Evolutionary conservation across 2,329 filamentous ascomycete species (phyloP), one percentile per base, ranked within the genome.

Genomic region (Ascochyta koolunga): DNA sequence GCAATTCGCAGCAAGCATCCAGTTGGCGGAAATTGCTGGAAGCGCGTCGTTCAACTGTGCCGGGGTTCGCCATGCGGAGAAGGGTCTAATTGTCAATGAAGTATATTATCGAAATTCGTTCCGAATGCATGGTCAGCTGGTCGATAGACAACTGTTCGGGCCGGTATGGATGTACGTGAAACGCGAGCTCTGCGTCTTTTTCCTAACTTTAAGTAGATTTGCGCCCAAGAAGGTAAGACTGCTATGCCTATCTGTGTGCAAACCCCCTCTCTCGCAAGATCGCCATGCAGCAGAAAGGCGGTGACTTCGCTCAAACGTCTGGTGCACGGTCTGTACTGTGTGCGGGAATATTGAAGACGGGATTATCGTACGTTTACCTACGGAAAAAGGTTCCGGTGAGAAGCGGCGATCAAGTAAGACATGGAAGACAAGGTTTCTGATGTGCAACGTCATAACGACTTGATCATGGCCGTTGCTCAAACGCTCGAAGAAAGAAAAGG

Each of bases 231-330:
- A n/a, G 51, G 46, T 25, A 54, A 54, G 41, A 40, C 45, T 41
- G 36, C 40, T 54, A 16, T 49, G 40, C 31, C 31, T 27, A 50
- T 50, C 45, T 24, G 50, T 18, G 36, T 36, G 36, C 51, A 40
- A 41, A 44, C 38, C 47, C 24, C 35, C 48, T 42, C 41, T 57
- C 42, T 56, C 49, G 45, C 58, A 55, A 33, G 59, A 66, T 68
- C 56, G 54, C 58, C 61, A 50, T 35, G 33, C 47, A 52, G 51
- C 50, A 61, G 60, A 66, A 62, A 54, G 61, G 66, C 63, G 63
- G 61, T 68, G 56, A 55, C 59, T 13, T 45, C 33, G 54, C 50
- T 40, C 36, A 50, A 51, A 43, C 47, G 40, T 44, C 43, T 35
- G 49, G 48, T 46, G 36, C 27, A 46, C 27, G 43, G 35, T 24